Conservation (phyloP, 257 asterid species). For the Fraxinus anomala region DNA sequence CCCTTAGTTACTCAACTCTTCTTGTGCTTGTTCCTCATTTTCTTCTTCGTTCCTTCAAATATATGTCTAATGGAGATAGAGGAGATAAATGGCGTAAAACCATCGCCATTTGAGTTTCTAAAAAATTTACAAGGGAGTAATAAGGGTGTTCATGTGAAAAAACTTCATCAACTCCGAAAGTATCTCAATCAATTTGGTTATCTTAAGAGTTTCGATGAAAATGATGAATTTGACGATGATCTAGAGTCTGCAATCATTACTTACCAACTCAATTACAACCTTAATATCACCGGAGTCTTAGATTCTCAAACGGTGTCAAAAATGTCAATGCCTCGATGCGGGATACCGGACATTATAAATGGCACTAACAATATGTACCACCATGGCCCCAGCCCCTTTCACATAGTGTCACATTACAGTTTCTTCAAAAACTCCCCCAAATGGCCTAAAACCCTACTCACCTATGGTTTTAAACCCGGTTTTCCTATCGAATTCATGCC, state of each 20-base stretch:
- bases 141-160: not conserved
- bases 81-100: not conserved
- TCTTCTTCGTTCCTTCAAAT: not conserved
- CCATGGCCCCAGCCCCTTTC: not conserved
- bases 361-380: not conserved
- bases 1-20: not conserved
- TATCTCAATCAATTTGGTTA: conserved; percentile 34
- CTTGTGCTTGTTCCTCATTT: not conserved
- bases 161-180: conserved; percentile 19
- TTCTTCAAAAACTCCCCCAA: conserved; percentile 27
- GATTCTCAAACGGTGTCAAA: conserved; percentile 22
- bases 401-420: conserved; percentile 11
- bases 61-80: not conserved
- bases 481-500: not conserved
- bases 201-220: not conserved
- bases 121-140: not conserved
- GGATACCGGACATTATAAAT: conserved; percentile 22
- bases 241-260: conserved; percentile 22
- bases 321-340: conserved; percentile 29
- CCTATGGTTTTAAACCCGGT: not conserved
- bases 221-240: conserved; percentile 19
- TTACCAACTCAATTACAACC: conserved; percentile 27
- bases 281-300: conserved; percentile 17
- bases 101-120: not conserved
- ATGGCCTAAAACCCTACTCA: conserved; percentile 24